A percentile compares a stretch with the other conserved stretches of the same genome.
These are phyloP conservation scores for Nemania serpens DNA, from an alignment of 2,329 filamentous ascomycete species.

Conservation along the genomic window DNA sequence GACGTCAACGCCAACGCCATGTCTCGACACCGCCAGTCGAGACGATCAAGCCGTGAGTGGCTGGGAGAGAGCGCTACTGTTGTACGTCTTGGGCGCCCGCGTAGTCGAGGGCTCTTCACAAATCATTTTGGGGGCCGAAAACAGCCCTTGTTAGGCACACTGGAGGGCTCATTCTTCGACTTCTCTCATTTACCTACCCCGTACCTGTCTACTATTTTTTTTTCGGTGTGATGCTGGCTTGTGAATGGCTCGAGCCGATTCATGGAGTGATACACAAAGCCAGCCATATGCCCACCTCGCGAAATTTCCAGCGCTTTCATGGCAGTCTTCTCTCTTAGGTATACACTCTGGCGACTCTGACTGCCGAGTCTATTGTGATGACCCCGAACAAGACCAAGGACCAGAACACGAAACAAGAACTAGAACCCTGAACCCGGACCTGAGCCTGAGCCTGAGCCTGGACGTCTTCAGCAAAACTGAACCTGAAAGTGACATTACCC, in stretches of 20 bases:
- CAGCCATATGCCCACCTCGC: conserved; percentile 27
- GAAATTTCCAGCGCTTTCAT: conserved; percentile 24
- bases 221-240: conserved; percentile 38
- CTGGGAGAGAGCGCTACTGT: conserved; percentile 2
- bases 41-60: conserved; percentile 21
- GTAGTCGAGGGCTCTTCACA: conserved; percentile 14
- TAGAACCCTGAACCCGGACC: conserved; percentile 1
- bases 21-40: conserved; percentile 23
- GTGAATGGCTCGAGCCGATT: conserved; percentile 25
- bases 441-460: background rate
- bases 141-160: conserved; percentile 12
- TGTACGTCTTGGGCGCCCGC: conserved; percentile 12
- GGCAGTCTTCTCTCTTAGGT: conserved; percentile 17
- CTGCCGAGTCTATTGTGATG: background rate
- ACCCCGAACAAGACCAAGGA: background rate
- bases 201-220: conserved; percentile 23
- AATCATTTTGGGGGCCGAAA: conserved; percentile 27
- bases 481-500: conserved; percentile 16
- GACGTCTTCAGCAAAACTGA: background rate
- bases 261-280: conserved; percentile 38
- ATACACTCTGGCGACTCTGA: background rate
- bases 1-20: background rate
- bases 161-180: conserved; percentile 17
- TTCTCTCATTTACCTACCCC: background rate
- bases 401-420: background rate